phyloP scores from a whole-genome alignment of 345 rosid species.

The Lenwebbia sp. region DNA sequence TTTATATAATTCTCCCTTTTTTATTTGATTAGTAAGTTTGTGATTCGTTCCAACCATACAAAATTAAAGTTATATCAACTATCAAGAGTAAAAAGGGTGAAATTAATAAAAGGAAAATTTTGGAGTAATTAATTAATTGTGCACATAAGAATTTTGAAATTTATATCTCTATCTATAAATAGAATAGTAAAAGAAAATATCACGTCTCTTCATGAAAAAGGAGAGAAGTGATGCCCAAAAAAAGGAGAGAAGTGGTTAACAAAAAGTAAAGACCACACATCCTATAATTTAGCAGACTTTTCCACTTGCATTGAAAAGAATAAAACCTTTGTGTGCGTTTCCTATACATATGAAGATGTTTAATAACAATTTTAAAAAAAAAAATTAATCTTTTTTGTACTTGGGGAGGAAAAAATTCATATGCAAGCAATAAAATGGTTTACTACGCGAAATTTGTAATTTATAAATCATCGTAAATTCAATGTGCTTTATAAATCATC shows the following conservation, averaged over 20 bases:
- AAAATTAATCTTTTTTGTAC: background rate
- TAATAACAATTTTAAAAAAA: background rate
- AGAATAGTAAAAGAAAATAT: background rate
- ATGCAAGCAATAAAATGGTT: background rate
- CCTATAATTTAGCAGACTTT: background rate
- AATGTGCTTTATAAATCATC: background rate
- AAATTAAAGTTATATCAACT: background rate
- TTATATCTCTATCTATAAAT: background rate
- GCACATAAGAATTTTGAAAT: background rate
- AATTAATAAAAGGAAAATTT: background rate
- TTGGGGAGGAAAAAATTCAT: background rate
- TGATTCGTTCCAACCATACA: background rate
- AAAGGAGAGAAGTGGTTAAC: background rate
- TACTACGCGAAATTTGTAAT: background rate
- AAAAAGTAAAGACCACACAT: background rate
- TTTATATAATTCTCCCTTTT: too few relatives aligned
- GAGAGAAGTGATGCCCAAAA: background rate
- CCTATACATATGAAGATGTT: background rate
- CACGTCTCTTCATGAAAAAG: background rate
- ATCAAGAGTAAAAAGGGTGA: background rate
- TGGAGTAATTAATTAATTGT: background rate
- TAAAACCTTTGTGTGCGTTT: background rate
- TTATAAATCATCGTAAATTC: background rate
- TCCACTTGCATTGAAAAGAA: background rate
- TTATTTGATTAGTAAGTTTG: background rate